phyloP scores from a whole-genome alignment of 352 stramenopile species.

The Pythium grandisporangium region DNA sequence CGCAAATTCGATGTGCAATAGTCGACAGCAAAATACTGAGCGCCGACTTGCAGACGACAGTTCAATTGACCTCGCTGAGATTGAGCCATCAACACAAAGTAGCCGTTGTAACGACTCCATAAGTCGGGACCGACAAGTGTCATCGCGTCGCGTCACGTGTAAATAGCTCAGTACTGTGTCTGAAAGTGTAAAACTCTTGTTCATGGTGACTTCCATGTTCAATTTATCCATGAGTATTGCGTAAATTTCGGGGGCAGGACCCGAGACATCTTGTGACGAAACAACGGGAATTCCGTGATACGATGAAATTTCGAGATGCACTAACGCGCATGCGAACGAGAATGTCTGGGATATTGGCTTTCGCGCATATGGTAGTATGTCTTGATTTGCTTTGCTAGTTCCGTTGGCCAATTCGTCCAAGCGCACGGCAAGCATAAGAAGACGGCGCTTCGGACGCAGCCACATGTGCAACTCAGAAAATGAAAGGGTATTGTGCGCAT shows the following conservation, averaged over 20 bases:
- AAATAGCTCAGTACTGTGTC: constrained; percentile 25
- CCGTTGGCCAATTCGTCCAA: constrained; percentile 36
- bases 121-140: constrained; percentile 9
- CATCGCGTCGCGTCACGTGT: constrained; percentile 6
- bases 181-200: constrained; percentile 24
- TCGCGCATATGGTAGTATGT: too few species aligned
- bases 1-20: constrained; percentile 34
- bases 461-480: constrained; percentile 16
- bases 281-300: too few species aligned
- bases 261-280: too few species aligned
- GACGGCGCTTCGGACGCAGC: constrained; percentile 18
- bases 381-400: too few species aligned
- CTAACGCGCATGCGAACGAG: too few species aligned
- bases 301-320: too few species aligned
- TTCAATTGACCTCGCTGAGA: constrained; percentile 5
- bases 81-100: constrained; percentile 23
- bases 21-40: too few species aligned
- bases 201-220: constrained; percentile 29
- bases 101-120: constrained; percentile 16
- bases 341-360: too few species aligned
- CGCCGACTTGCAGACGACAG: constrained; percentile 3
- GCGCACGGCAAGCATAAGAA: constrained; percentile 35
- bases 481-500: constrained; percentile 2
- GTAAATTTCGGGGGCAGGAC: too few species aligned
- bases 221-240: constrained; percentile 14